Percentiles rank a stretch among this genome's conserved stretches.
Evolutionary conservation across 2,329 filamentous ascomycete genomes (phyloP).

Genomic region (Colletotrichum melonis): DNA sequence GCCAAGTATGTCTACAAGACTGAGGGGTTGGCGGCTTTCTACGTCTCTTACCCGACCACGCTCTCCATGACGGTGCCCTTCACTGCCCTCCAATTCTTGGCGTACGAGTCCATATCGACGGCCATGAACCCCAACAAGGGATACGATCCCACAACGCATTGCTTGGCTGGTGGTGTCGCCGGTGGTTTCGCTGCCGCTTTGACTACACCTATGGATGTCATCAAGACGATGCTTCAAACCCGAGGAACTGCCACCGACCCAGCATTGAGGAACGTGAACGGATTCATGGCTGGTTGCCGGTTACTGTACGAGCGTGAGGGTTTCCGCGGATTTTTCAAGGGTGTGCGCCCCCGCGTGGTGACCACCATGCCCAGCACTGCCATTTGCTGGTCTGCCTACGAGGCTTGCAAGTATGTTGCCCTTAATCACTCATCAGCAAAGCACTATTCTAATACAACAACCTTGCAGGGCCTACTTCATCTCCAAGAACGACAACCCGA

Average conservation of each 20-base stretch:
- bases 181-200: conserved; percentile 93
- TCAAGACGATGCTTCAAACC: conserved; percentile 97
- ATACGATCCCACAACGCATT: conserved; percentile 96
- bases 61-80: conserved; percentile 99
- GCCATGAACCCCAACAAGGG: conserved; percentile 86
- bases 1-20: conserved; percentile 87
- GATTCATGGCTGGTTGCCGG: conserved; percentile 81
- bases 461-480: conserved; percentile 69
- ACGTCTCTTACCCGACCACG: conserved; percentile 98
- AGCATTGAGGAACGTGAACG: conserved; percentile 87
- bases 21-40: conserved; percentile 92
- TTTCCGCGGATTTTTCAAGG: conserved; percentile 89
- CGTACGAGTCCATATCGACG: conserved; percentile 97
- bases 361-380: conserved; percentile 99
- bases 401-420: conserved; percentile 73
- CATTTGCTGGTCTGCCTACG: conserved; percentile 94
- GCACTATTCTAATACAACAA: conserved; percentile 16
- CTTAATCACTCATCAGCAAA: neutral
- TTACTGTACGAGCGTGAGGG: conserved; percentile 89
- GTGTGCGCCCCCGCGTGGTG: conserved; percentile 88
- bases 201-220: conserved; percentile 96
- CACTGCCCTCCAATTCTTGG: conserved; percentile 95
- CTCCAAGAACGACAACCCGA: conserved; percentile 59
- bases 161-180: conserved; percentile 89
- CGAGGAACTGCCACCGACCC: conserved; percentile 84